phyloP scores from a whole-genome alignment of 2,329 filamentous ascomycete genomes.

The Xylogone sp. region DNA sequence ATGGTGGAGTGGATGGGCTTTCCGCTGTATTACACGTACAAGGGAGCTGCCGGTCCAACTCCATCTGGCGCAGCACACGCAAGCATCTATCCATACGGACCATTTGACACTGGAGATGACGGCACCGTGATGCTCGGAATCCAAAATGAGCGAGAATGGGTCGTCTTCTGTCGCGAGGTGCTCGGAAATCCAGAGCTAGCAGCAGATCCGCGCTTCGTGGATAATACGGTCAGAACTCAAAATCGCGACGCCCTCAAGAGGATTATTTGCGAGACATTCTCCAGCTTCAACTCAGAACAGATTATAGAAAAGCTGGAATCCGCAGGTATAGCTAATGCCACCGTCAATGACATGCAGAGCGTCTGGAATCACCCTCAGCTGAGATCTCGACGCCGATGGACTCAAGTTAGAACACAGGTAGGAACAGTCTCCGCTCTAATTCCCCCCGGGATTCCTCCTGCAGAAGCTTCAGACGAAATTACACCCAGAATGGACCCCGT shows the following conservation, averaged over 20 bases:
- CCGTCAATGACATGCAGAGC: slow-evolving; percentile 50
- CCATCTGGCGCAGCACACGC: slow-evolving; percentile 50
- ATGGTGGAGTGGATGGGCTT: slow-evolving; percentile 59
- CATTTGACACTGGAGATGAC: slow-evolving; percentile 44
- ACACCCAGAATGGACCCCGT: slow-evolving; percentile 39
- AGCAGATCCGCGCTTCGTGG: slow-evolving; percentile 42
- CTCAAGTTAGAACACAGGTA: slow-evolving; percentile 41
- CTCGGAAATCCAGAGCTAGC: slow-evolving; percentile 38
- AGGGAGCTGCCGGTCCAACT: slow-evolving; percentile 38
- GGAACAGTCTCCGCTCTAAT: slow-evolving; percentile 45
- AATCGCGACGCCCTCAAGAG: slow-evolving; percentile 42
- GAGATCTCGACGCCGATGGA: slow-evolving; percentile 46
- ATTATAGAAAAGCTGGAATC: slow-evolving; percentile 40
- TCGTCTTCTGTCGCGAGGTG: slow-evolving; percentile 42
- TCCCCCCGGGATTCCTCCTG: slow-evolving; percentile 40
- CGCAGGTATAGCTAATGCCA: slow-evolving; percentile 51
- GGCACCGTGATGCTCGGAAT: slow-evolving; percentile 52
- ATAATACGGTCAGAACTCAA: slow-evolving; percentile 40
- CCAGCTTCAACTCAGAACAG: slow-evolving; percentile 32
- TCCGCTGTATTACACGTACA: slow-evolving; percentile 49
- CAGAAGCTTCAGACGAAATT: slow-evolving; percentile 10
- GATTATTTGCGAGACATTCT: slow-evolving; percentile 42
- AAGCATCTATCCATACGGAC: slow-evolving; percentile 53
- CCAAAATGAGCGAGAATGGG: slow-evolving; percentile 56
- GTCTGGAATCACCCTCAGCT: slow-evolving; percentile 53